Evolutionary conservation across 2,329 filamentous ascomycete species (phyloP).

Genomic region (Thielaviopsis ethacetica): DNA sequence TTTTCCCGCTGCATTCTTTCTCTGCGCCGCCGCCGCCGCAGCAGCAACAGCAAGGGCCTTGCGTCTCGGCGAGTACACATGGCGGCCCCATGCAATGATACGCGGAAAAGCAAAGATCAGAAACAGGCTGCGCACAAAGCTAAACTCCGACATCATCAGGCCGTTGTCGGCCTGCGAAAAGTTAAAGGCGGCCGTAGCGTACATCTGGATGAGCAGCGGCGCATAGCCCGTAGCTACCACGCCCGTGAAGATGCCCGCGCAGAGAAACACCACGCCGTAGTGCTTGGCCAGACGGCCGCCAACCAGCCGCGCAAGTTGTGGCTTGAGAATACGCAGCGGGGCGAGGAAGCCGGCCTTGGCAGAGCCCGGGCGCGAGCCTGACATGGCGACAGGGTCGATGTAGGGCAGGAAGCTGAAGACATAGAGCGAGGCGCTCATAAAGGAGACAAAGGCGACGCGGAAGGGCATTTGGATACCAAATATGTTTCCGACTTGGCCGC

Average conservation of each 20-base stretch:
- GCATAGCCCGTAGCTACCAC: conserved; percentile 54
- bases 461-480: conserved; percentile 51
- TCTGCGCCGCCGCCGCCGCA: conserved; percentile 10
- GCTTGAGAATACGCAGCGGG: conserved; percentile 43
- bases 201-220: conserved; percentile 43
- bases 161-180: conserved; percentile 41
- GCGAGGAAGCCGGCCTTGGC: conserved; percentile 42
- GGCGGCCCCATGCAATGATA: conserved; percentile 31
- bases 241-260: conserved; percentile 47
- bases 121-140: conserved; percentile 37
- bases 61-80: conserved; percentile 5
- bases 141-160: conserved; percentile 38
- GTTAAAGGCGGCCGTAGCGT: conserved; percentile 36
- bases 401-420: conserved; percentile 28
- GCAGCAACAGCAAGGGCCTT: neutral
- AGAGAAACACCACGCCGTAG: conserved; percentile 47
- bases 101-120: conserved; percentile 36
- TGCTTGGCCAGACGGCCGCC: conserved; percentile 37
- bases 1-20: neutral
- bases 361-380: conserved; percentile 17
- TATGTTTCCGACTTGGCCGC: conserved; percentile 46
- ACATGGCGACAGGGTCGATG: conserved; percentile 29
- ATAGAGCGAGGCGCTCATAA: conserved; percentile 28
- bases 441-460: conserved; percentile 43
- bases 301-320: conserved; percentile 34